Conservation (phyloP, 495 filamentous ascomycete species). For the Penicillium maclennaniae region DNA sequence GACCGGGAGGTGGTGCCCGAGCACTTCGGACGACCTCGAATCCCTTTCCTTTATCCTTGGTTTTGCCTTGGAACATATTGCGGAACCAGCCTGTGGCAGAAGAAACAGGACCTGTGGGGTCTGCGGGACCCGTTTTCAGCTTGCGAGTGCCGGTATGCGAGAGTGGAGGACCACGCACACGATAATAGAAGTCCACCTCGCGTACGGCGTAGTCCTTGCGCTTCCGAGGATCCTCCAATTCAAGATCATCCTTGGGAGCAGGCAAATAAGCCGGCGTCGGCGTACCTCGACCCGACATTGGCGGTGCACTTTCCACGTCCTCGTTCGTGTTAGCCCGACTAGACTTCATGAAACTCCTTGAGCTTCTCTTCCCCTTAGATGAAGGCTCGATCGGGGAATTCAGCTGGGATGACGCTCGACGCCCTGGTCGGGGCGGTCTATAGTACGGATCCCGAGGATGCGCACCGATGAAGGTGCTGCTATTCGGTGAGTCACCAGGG, state of each 20-base stretch:
- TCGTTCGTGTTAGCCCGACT: slow-evolving; percentile 35
- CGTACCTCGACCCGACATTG: slow-evolving; percentile 49
- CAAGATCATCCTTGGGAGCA: slow-evolving; percentile 51
- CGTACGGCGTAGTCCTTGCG: slow-evolving; percentile 83
- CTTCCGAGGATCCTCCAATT: slow-evolving; percentile 47
- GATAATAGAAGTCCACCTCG: slow-evolving; percentile 94
- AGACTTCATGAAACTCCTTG: slow-evolving; percentile 40
- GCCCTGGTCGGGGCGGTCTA: slow-evolving; percentile 70
- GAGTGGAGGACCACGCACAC: slow-evolving; percentile 83
- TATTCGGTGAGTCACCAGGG: slow-evolving; percentile 33
- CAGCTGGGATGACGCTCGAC: slow-evolving; percentile 52
- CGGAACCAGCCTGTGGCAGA: slow-evolving; percentile 88
- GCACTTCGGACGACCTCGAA: slow-evolving; percentile 93
- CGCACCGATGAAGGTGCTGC: slow-evolving; percentile 42
- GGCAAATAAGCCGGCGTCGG: slow-evolving; percentile 51
- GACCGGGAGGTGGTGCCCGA: slow-evolving; percentile 52
- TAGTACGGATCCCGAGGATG: slow-evolving; percentile 71
- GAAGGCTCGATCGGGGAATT: slow-evolving; percentile 17
- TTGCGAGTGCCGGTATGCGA: slow-evolving; percentile 76
- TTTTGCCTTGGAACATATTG: slow-evolving; percentile 71
- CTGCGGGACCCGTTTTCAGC: slow-evolving; percentile 88
- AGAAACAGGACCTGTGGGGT: slow-evolving; percentile 85
- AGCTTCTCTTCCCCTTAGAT: slow-evolving; percentile 34
- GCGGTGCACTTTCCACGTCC: slow-evolving; percentile 43
- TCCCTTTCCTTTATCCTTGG: slow-evolving; percentile 85